A percentile compares a stretch with the other conserved stretches of the same genome.
Evolutionary conservation across 2,329 filamentous ascomycete species (phyloP).

Genomic region (Fusarium gaditjirri): DNA sequence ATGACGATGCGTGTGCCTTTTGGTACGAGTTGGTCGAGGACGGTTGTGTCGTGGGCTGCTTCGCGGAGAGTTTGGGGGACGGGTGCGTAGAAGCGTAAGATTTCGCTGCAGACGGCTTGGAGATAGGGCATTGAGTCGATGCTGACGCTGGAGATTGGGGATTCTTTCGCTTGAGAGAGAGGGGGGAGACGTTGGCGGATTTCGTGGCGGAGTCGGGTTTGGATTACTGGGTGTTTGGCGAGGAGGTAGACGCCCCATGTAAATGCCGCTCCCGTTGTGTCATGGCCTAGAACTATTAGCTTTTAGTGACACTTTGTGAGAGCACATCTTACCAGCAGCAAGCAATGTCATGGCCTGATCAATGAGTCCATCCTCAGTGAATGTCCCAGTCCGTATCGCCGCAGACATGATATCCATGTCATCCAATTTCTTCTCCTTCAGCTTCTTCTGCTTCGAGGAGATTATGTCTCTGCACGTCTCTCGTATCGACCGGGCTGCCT

Average conservation of each 20-base stretch:
- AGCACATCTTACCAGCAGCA: constrained; percentile 50
- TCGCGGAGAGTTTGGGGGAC: constrained; percentile 77
- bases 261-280: constrained; percentile 79
- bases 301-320: too few species aligned
- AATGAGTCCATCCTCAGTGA: constrained; percentile 80
- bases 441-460: constrained; percentile 69
- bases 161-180: constrained; percentile 41
- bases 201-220: constrained; percentile 75
- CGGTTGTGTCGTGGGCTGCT: constrained; percentile 69
- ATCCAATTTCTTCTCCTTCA: constrained; percentile 56
- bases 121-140: constrained; percentile 82
- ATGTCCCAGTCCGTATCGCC: constrained; percentile 78
- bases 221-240: constrained; percentile 70
- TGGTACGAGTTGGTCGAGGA: constrained; percentile 73
- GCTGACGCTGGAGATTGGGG: constrained; percentile 54
- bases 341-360: constrained; percentile 93
- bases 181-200: constrained; percentile 70
- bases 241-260: constrained; percentile 79
- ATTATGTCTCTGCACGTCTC: constrained; percentile 75
- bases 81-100: constrained; percentile 76
- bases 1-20: constrained; percentile 77
- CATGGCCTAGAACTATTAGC: constrained; percentile 63
- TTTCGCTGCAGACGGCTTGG: constrained; percentile 80
- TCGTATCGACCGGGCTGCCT: constrained; percentile 68
- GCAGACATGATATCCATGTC: constrained; percentile 83